A percentile compares a stretch with the other conserved stretches of the same genome.
These are phyloP conservation scores for Volvox carteri DNA, from an alignment of 163 green algal species.

Conservation along the genomic window DNA sequence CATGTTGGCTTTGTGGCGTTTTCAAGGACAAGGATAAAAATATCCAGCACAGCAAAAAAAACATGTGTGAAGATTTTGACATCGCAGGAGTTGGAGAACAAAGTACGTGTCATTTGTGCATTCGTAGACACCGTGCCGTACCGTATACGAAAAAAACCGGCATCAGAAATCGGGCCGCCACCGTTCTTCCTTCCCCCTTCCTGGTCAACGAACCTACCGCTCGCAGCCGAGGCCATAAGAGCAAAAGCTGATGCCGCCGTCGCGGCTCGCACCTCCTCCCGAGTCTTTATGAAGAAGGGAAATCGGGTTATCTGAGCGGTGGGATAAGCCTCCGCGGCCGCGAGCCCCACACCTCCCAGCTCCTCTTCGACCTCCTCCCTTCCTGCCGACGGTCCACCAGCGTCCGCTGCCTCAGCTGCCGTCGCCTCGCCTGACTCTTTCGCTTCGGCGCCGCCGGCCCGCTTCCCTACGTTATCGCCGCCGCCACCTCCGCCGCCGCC, in stretches of 20 bases:
- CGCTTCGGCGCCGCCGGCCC: neutral
- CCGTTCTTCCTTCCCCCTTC: neutral
- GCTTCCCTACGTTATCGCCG: neutral
- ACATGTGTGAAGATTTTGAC: neutral
- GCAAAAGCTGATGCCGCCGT: neutral
- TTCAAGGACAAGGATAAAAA: neutral
- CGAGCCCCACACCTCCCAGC: neutral
- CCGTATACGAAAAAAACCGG: neutral
- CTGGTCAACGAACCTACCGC: slow-evolving; percentile 7
- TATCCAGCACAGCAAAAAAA: neutral
- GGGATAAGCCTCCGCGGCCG: neutral
- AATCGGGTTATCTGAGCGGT: neutral
- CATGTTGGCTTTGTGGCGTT: neutral
- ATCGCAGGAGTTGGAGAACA: neutral
- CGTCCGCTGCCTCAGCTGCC: neutral
- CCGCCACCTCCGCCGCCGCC: neutral
- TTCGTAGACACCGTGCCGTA: neutral
- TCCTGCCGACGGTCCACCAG: neutral
- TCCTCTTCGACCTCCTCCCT: neutral
- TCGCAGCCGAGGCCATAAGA: slow-evolving; percentile 6
- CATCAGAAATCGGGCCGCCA: neutral
- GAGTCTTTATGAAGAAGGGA: slow-evolving; percentile 28
- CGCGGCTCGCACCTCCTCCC: slow-evolving; percentile 33
- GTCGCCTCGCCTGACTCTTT: neutral
- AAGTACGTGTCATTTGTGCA: neutral